These are phyloP conservation scores for Sugiyamaella lignohabitans DNA, from an alignment of 805 yeast species.

Conservation along the genomic window DNA sequence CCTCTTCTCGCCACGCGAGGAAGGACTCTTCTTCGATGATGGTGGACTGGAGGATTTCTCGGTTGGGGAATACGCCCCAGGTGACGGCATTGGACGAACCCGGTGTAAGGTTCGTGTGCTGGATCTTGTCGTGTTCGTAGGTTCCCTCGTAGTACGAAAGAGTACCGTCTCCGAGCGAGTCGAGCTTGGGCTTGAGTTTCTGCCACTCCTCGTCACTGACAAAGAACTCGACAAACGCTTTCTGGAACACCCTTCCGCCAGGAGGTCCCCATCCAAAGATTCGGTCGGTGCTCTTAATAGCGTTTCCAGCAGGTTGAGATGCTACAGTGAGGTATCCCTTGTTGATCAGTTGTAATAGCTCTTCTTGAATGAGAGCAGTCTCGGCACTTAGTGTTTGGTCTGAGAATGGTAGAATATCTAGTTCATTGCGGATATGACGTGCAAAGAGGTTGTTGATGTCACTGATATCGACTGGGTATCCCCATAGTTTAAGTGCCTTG, in stretches of 20 bases:
- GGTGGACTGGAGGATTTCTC: slow-evolving; percentile 87
- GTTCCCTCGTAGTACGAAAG: slow-evolving; percentile 76
- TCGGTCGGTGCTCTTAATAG: slow-evolving; percentile 68
- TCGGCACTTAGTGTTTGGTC: slow-evolving; percentile 82
- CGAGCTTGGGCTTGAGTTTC: slow-evolving; percentile 47
- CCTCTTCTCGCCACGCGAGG: slow-evolving; percentile 94
- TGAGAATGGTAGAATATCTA: slow-evolving; percentile 85
- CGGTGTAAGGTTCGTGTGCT: slow-evolving; percentile 49
- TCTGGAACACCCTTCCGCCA: slow-evolving; percentile 83
- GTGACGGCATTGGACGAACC: slow-evolving; percentile 75
- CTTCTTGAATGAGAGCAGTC: slow-evolving; percentile 88
- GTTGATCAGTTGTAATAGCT: slow-evolving; percentile 70
- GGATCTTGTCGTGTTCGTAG: slow-evolving; percentile 27
- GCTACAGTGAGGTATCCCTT: slow-evolving; percentile 79
- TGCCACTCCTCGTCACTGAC: slow-evolving; percentile 71
- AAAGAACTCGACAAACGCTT: slow-evolving; percentile 88
- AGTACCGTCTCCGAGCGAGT: slow-evolving; percentile 34
- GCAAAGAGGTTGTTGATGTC: slow-evolving; percentile 66
- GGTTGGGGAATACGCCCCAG: slow-evolving; percentile 95
- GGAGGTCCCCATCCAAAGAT: slow-evolving; percentile 98
- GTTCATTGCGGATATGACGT: slow-evolving; percentile 65
- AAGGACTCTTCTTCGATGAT: slow-evolving; percentile 89
- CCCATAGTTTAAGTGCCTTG: slow-evolving; percentile 73
- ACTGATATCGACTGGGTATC: slow-evolving; percentile 51
- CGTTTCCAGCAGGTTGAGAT: slow-evolving; percentile 92